Conservation (phyloP, 2,329 filamentous ascomycete species). For the Alternaria sp. region DNA sequence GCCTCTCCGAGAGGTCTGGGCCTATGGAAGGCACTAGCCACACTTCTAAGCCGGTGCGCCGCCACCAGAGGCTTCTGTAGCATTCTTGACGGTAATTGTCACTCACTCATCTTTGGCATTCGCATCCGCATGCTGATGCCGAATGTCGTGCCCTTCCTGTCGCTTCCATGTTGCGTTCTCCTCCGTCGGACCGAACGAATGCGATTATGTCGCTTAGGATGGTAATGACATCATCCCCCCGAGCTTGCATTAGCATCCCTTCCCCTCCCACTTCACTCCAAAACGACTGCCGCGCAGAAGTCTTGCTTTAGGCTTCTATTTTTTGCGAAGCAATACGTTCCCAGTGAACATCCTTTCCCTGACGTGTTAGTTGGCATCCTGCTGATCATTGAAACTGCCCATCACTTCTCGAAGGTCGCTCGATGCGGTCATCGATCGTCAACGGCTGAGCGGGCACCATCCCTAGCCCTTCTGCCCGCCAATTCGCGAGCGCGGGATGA, state of each 20-base stretch:
- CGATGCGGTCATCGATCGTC: slow-evolving; percentile 35
- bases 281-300: slow-evolving; percentile 19
- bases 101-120: not conserved
- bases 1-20: slow-evolving; percentile 29
- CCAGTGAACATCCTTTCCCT: slow-evolving; percentile 26
- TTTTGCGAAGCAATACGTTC: slow-evolving; percentile 25
- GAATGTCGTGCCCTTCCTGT: not conserved
- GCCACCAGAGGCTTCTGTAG: slow-evolving; percentile 14
- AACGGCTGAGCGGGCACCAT: slow-evolving; percentile 31
- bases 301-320: slow-evolving; percentile 36
- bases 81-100: not conserved
- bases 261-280: slow-evolving; percentile 17
- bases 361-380: slow-evolving; percentile 21
- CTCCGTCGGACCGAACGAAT: slow-evolving; percentile 9
- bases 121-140: not conserved
- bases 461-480: slow-evolving; percentile 27
- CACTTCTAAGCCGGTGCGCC: slow-evolving; percentile 25
- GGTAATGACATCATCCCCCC: slow-evolving; percentile 38
- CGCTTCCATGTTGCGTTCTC: slow-evolving; percentile 5
- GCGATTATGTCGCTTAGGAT: slow-evolving; percentile 25
- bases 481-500: slow-evolving; percentile 31
- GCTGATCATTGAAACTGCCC: slow-evolving; percentile 19
- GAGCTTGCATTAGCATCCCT: slow-evolving; percentile 7
- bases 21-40: slow-evolving; percentile 34
- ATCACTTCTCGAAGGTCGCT: slow-evolving; percentile 27